A percentile compares a stretch with the other conserved stretches of the same genome.
Evolutionary conservation across 2,329 filamentous ascomycete species (phyloP).

Genomic region (Penicillium thymicola): DNA sequence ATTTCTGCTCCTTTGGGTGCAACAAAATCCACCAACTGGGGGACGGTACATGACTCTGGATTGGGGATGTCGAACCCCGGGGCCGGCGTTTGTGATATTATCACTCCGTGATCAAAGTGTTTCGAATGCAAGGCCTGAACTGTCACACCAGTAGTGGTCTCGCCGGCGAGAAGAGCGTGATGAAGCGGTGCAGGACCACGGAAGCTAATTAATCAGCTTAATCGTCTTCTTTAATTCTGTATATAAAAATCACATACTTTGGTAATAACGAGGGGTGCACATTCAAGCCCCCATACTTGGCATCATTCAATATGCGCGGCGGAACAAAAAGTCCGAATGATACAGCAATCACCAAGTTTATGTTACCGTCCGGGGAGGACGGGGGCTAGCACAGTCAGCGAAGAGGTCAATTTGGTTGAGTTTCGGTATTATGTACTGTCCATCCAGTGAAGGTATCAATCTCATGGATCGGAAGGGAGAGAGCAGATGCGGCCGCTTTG

Average conservation of each 20-base stretch:
- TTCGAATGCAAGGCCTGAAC: constrained; percentile 79
- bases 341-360: constrained; percentile 83
- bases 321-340: constrained; percentile 93
- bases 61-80: constrained; percentile 56
- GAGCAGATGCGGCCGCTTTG: constrained; percentile 59
- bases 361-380: constrained; percentile 40
- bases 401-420: constrained; percentile 1
- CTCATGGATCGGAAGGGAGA: constrained; percentile 68
- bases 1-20: constrained; percentile 66
- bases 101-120: constrained; percentile 72
- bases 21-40: constrained; percentile 53
- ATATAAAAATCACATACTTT: constrained; percentile 53
- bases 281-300: constrained; percentile 84
- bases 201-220: constrained; percentile 51
- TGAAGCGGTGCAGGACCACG: constrained; percentile 84
- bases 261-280: constrained; percentile 89
- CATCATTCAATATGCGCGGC: constrained; percentile 63
- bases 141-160: constrained; percentile 67
- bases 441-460: constrained; percentile 80
- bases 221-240: neutral
- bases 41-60: constrained; percentile 46
- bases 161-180: constrained; percentile 68
- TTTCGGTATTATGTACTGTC: constrained; percentile 53
- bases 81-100: constrained; percentile 66
- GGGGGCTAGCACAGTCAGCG: constrained; percentile 51